phyloP scores from a whole-genome alignment of 495 filamentous ascomycete genomes.

The Penicillium dipodomyicola region DNA sequence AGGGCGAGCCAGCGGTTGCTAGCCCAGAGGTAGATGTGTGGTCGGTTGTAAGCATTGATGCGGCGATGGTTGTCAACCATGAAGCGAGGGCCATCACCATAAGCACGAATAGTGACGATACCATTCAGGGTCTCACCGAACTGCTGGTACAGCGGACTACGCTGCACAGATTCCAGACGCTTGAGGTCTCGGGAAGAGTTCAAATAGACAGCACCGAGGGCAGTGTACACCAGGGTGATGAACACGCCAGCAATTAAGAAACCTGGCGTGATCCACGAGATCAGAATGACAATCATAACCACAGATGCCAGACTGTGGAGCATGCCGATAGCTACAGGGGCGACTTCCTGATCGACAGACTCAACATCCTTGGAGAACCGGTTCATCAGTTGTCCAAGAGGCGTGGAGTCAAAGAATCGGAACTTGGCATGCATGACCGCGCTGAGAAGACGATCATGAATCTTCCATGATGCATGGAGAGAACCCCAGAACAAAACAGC shows the following conservation, averaged over 20 bases:
- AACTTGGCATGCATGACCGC: conserved; percentile 85
- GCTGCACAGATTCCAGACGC: conserved; percentile 87
- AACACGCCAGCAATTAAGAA: conserved; percentile 87
- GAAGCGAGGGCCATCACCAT: conserved; percentile 91
- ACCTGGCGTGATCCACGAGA: conserved; percentile 84
- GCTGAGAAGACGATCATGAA: conserved; percentile 77
- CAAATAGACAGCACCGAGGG: conserved; percentile 85
- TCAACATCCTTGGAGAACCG: conserved; percentile 97
- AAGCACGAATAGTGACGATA: conserved; percentile 96
- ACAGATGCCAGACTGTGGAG: conserved; percentile 69
- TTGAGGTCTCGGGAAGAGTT: conserved; percentile 91
- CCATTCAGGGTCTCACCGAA: conserved; percentile 96
- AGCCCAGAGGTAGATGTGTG: conserved; percentile 97
- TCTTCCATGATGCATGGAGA: conserved; percentile 77
- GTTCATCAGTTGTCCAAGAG: conserved; percentile 96
- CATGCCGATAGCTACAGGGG: conserved; percentile 79
- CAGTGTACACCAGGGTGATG: conserved; percentile 77
- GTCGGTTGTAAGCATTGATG: conserved; percentile 88
- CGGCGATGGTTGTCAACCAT: conserved; percentile 86
- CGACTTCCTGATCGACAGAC: conserved; percentile 92
- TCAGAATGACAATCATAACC: conserved; percentile 85
- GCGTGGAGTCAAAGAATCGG: conserved; percentile 97
- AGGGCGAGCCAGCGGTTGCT: conserved; percentile 95
- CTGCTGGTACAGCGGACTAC: conserved; percentile 95
- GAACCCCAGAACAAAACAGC: conserved; percentile 89